Conservation (phyloP, 495 filamentous ascomycete genomes). For the Daldinia loculata region DNA sequence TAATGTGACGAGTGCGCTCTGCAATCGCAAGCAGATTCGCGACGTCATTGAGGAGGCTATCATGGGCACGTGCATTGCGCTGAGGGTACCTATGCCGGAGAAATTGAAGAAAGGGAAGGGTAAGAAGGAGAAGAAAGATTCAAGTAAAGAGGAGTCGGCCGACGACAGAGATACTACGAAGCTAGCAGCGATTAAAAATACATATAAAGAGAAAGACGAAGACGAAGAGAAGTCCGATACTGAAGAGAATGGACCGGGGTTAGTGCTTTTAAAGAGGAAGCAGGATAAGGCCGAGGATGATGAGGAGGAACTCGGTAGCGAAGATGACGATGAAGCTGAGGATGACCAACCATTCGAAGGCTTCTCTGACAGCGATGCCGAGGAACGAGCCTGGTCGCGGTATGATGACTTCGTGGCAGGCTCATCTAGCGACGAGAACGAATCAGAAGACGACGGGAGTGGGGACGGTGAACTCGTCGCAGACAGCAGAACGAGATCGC, state of each 20-base stretch:
- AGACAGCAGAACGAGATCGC: conserved; percentile 34
- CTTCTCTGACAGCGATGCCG: conserved; percentile 63
- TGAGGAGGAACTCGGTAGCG: conserved; percentile 25
- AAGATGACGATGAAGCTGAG: conserved; percentile 30
- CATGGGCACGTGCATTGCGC: conserved; percentile 65
- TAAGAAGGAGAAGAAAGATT: conserved; percentile 38
- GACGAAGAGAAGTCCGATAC: conserved; percentile 1
- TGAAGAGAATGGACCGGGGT: conserved; percentile 23
- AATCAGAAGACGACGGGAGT: conserved; percentile 34
- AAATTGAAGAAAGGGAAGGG: conserved; percentile 48
- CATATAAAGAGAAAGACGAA: conserved; percentile 32
- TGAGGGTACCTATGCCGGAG: conserved; percentile 65
- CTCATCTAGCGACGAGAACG: conserved; percentile 54
- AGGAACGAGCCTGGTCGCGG: conserved; percentile 54
- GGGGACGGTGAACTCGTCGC: conserved; percentile 24
- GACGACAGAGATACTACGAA: conserved; percentile 25
- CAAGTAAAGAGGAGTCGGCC: conserved; percentile 37
- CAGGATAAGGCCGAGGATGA: conserved; percentile 26
- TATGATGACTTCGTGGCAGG: conserved; percentile 53
- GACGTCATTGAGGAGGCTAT: conserved; percentile 70
- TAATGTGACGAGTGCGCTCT: conserved; percentile 85
- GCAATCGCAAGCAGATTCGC: conserved; percentile 77
- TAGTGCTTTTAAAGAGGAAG: conserved; percentile 32
- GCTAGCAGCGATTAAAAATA: conserved; percentile 10
- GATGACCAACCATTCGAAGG: conserved; percentile 57